A percentile compares a stretch with the other conserved stretches of the same genome.
These are phyloP conservation scores for Cornus controversa DNA, from an alignment of 148 eudicot genomes.

Conservation along the genomic window DNA sequence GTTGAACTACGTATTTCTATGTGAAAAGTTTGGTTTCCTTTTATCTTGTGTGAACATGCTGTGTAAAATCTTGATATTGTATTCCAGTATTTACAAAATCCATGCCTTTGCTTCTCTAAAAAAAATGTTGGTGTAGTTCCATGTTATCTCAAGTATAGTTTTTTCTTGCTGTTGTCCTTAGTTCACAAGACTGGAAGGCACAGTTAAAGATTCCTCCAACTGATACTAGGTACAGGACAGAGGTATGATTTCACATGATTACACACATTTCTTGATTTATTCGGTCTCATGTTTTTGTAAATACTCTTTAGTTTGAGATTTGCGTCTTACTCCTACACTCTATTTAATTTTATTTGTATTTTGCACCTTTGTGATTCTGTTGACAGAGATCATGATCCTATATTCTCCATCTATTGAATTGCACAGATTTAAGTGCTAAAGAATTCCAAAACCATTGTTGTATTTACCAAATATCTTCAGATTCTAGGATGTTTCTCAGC, in stretches of 20 bases:
- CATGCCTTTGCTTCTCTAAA: not conserved
- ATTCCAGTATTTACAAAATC: not conserved
- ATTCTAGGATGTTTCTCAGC: not conserved
- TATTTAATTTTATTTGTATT: no score
- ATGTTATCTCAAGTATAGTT: not conserved
- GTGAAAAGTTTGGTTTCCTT: not conserved
- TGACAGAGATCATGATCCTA: not conserved
- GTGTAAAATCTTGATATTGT: not conserved
- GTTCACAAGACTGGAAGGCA: constrained; percentile 85
- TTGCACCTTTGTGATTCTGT: not conserved
- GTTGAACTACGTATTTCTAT: not conserved
- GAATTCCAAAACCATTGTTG: not conserved
- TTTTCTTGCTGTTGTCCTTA: constrained; percentile 16
- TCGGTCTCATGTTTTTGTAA: not conserved
- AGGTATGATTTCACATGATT: constrained; percentile 41
- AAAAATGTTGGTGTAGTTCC: not conserved
- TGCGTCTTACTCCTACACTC: no score
- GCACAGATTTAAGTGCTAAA: not conserved
- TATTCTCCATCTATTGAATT: not conserved
- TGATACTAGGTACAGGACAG: constrained; percentile 77
- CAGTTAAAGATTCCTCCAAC: constrained; percentile 57
- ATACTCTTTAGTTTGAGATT: not conserved
- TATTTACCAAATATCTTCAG: not conserved
- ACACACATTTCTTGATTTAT: not conserved
- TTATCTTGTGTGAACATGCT: not conserved